Evolutionary conservation across 2,329 filamentous ascomycete genomes (phyloP), one percentile per base, ranked within the genome.

Genomic region (Aspergillus sp.): DNA sequence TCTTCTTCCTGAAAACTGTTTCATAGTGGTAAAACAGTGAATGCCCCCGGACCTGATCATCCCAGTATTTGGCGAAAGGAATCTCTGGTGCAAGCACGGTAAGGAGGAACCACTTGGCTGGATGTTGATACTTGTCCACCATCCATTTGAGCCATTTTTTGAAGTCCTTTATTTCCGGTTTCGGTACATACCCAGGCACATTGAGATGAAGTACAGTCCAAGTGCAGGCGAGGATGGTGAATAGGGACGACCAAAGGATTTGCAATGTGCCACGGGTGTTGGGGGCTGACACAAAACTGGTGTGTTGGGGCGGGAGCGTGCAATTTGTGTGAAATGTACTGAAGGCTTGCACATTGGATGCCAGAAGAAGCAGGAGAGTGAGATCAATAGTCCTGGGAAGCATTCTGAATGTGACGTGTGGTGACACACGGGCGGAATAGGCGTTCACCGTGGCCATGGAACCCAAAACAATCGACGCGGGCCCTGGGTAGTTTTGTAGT

Each of bases 331-430:
- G 19, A 6, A 55, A 0, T 2, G 17, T 43, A 3, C 1, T 19
- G 9, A 21, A 43, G 2, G 39, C 39, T 17, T 43, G 39, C 0
- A 43, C 39, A 0, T 12, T 19, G 17, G 17, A 74, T 72, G 21
- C 12, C 4, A 50, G 30, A 8, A 23, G 25, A 48, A 17, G 17
- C n/a, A 21, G 54, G 25, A 7, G 5, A 23, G 5, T 23, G 28
- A 21, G 39, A 47, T 5, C n/a, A 25, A 7, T 1, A 41, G 9
- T 2, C 6, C 6, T 17, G n/a, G n/a, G 15, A 19, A 17, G 17
- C 38, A 41, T 41, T 8, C 38, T 41, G 38, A 17, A 17, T 8
- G 7, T 17, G 38, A 2, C 2, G 8, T 41, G n/a, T 17, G 38
- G 38, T 41, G 13, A 15, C n/a, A 15, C n/a, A 5, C 2, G 21